Base-by-base conservation (phyloP, 306 rosid genomes). In the Cucurbita ficifolia region DNA sequence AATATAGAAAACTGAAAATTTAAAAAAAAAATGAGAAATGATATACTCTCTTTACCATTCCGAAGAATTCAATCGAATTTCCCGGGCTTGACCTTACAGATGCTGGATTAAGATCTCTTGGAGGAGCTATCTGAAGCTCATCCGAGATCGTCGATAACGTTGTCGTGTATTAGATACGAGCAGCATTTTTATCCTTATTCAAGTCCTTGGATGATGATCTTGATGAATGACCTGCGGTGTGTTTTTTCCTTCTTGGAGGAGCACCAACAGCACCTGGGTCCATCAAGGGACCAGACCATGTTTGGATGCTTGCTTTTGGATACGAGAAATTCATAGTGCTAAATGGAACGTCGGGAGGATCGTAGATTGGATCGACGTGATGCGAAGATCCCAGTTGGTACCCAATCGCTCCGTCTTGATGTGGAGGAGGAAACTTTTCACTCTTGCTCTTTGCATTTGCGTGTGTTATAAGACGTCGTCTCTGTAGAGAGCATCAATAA, bases 381-480 rank as follows among this genome's bases (percentile, higher is more conserved):
- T 95, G 90, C 12, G 96, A 91, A 59, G 99, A 88, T 77, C 96
- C 96, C 77, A 95, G 73, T 19, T 96, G 86, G 81, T 88, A 91
- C 69, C 99, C 97, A 36, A 95, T 88, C 21, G 97, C 68, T 86
- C 99, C 99, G 17, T 95, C 99, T 85, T 95, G 96, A 83, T 95
- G 99, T 1, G 99, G 99, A 62, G 99, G 99, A 72, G 97, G 99
- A 78, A 95, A 95, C 86, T 95, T 95, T 76, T 95, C 99, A 5
- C 99, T 95, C 87, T 95, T 95, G 90, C 97, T 95, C 88, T 95
- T 95, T 0, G 97, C 97, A 71, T 95, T 95, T 62, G 99, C 90
- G 67, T 91, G 99, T 10, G 97, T 89, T 76, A 95, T 91, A 64
- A 91, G 74, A 65, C 97, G 85, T 73, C 96, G 92, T 80, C 97